Percentiles rank a stretch among this genome's conserved stretches.
phyloP scores from a whole-genome alignment of 2,329 filamentous ascomycete species.

The Ophiostoma sp. region DNA sequence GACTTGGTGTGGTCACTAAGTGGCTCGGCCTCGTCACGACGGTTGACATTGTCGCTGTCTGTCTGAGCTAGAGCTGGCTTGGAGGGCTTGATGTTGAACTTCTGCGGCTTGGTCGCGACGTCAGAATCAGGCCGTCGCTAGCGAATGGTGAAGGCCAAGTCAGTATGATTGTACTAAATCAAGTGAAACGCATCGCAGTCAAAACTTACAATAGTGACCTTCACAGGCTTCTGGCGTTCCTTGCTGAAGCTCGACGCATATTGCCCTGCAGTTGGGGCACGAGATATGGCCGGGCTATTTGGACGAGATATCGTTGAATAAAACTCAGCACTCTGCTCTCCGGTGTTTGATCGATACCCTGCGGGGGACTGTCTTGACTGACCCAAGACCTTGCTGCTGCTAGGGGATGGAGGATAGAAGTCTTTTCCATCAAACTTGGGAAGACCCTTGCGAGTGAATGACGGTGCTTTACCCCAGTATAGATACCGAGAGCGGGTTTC shows the following conservation, averaged over 20 bases:
- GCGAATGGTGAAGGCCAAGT: neutral
- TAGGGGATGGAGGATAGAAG: constrained; percentile 55
- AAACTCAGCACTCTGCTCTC: neutral
- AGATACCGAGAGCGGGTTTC: constrained; percentile 54
- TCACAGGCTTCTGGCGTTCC: constrained; percentile 21
- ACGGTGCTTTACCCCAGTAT: constrained; percentile 55
- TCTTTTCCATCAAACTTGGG: constrained; percentile 62
- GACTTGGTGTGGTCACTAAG: constrained; percentile 11
- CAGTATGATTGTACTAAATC: neutral
- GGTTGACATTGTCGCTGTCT: neutral
- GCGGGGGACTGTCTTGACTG: neutral
- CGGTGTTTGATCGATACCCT: neutral
- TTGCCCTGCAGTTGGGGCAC: neutral
- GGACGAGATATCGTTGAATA: neutral
- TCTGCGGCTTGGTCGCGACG: neutral
- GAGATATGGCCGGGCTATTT: neutral
- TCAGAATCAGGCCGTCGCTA: constrained; percentile 20
- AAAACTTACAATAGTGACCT: constrained; percentile 25
- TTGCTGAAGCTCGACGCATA: constrained; percentile 14
- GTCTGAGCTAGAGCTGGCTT: neutral
- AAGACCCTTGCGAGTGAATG: constrained; percentile 46
- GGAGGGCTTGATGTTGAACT: neutral
- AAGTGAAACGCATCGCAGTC: neutral
- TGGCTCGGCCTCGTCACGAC: constrained; percentile 6
- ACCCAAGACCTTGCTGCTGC: neutral